Evolutionary conservation across 2,329 filamentous ascomycete species (phyloP), one percentile per base, ranked within the genome.

Genomic region (Diplocarpon rosae): DNA sequence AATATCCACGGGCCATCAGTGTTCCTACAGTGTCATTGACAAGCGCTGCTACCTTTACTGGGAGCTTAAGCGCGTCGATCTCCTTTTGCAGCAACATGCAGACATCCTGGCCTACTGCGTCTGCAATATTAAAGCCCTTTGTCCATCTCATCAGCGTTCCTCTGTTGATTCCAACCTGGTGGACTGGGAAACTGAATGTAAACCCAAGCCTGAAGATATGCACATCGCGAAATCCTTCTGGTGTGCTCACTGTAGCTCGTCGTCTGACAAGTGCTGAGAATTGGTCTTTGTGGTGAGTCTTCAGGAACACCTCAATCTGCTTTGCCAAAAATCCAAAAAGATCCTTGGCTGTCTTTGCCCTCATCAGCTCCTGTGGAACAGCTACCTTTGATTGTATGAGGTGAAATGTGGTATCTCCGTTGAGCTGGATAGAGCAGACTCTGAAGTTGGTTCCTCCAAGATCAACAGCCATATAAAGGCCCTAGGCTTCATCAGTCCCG

Each of bases 21-120:
- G 92, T 98, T 41, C 92, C 92, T 6, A 96, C 92, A 0, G 92
- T 96, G 63, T 98, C 92, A 63, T 98, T 98, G 57, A 96, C 90
- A 47, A 98, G 73, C 12, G 92, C 92, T 10, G 89, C 85, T n/a
- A 98, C 92, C 59, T 83, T 85, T 48, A 98, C 89, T 0, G 92
- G 92, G 6, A 98, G 76, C 48, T 79, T 72, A 32, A 95, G 76
- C 49, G 78, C 78, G 66, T 96, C 87, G 57, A 98, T 89, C 65
- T 95, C 92, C 15, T 70, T 69, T 66, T 98, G 92, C 30, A 98
- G 73, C 51, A 98, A 69, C 34, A 79, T 82, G 64, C 92, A 98
- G 28, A 98, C 89, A 63, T 98, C 92, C 66, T 95, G 84, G 57
- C 90, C 92, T 47, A 98, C 66, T 1, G 89, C 85, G 62, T 96